Percentiles rank a stretch among this genome's conserved stretches.
phyloP scores from a whole-genome alignment of 2,329 filamentous ascomycete genomes.

The Aspergillus tamarii region DNA sequence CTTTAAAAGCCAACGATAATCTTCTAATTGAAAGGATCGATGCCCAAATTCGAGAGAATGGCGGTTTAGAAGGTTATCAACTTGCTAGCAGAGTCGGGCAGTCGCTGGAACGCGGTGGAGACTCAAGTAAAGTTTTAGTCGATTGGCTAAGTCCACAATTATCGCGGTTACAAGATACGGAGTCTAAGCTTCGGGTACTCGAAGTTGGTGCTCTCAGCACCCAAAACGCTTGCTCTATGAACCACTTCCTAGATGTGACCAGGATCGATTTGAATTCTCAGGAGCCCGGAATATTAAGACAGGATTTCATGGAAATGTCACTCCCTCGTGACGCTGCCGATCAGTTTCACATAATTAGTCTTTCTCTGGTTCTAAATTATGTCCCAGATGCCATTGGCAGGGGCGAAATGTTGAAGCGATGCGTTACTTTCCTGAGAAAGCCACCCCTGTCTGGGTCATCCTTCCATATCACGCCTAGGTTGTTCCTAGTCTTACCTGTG shows the following conservation, averaged over 20 bases:
- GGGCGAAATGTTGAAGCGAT: constrained; percentile 83
- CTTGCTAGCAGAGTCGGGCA: constrained; percentile 66
- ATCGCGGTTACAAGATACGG: constrained; percentile 22
- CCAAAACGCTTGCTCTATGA: constrained; percentile 79
- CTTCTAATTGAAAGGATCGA: constrained; percentile 48
- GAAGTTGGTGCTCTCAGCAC: constrained; percentile 89
- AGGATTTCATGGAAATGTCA: constrained; percentile 92
- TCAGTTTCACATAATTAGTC: constrained; percentile 83
- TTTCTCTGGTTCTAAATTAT: constrained; percentile 93
- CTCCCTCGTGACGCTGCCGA: constrained; percentile 64
- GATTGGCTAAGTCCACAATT: constrained; percentile 56
- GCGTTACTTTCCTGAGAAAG: constrained; percentile 67
- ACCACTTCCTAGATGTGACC: constrained; percentile 70
- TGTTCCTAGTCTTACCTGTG: constrained; percentile 89
- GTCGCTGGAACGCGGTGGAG: constrained; percentile 63
- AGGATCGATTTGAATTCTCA: constrained; percentile 92
- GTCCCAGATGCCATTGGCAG: constrained; percentile 75
- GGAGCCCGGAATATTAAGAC: constrained; percentile 73
- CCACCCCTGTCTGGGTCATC: constrained; percentile 21
- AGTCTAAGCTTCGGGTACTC: constrained; percentile 65
- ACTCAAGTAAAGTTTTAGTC: constrained; percentile 63
- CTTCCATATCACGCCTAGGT: constrained; percentile 48
- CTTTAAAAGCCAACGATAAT: constrained; percentile 51
- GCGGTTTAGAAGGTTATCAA: constrained; percentile 64
- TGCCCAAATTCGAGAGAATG: constrained; percentile 56